These are phyloP conservation scores for Aspergillus tamarii DNA, from an alignment of 2,329 filamentous ascomycete genomes.

Conservation along the genomic window DNA sequence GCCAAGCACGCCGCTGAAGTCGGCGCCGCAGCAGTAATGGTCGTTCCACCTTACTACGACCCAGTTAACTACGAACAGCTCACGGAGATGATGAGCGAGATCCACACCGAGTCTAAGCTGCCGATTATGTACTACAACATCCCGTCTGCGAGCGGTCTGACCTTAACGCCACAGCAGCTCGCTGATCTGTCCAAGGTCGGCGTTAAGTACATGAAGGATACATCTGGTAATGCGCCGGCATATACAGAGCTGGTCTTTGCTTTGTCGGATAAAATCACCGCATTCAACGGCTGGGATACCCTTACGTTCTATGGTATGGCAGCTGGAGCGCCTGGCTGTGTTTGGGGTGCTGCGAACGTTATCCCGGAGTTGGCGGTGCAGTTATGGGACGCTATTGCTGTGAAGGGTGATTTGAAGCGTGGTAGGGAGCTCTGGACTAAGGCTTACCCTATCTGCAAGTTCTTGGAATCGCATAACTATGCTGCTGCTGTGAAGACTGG, in stretches of 20 bases:
- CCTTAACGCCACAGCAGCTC: slow-evolving; percentile 46
- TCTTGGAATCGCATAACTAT: slow-evolving; percentile 55
- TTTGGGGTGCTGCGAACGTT: slow-evolving; percentile 57
- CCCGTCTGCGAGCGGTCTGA: slow-evolving; percentile 51
- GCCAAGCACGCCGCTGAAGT: slow-evolving; percentile 43
- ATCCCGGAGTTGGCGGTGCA: slow-evolving; percentile 54
- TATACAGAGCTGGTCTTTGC: slow-evolving; percentile 55
- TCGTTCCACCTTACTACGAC: slow-evolving; percentile 57
- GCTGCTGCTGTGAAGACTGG: slow-evolving; percentile 54
- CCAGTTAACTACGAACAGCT: slow-evolving; percentile 46
- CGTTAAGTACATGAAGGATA: slow-evolving; percentile 57
- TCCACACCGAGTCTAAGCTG: slow-evolving; percentile 45
- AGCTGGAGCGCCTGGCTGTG: slow-evolving; percentile 53
- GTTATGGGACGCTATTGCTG: slow-evolving; percentile 52
- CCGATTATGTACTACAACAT: slow-evolving; percentile 58
- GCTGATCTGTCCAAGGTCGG: slow-evolving; percentile 50
- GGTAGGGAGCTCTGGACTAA: slow-evolving; percentile 54
- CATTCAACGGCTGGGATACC: slow-evolving; percentile 59
- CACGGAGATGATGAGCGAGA: slow-evolving; percentile 45
- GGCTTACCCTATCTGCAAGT: slow-evolving; percentile 56
- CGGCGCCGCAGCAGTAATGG: slow-evolving; percentile 51
- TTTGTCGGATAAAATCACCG: slow-evolving; percentile 46
- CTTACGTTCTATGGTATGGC: slow-evolving; percentile 57
- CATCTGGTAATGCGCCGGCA: slow-evolving; percentile 55
- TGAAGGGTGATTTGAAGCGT: slow-evolving; percentile 46